A percentile compares a stretch with the other conserved stretches of the same genome.
Conservation (phyloP, 805 yeast genomes). For the Metschnikowia lunata region DNA sequence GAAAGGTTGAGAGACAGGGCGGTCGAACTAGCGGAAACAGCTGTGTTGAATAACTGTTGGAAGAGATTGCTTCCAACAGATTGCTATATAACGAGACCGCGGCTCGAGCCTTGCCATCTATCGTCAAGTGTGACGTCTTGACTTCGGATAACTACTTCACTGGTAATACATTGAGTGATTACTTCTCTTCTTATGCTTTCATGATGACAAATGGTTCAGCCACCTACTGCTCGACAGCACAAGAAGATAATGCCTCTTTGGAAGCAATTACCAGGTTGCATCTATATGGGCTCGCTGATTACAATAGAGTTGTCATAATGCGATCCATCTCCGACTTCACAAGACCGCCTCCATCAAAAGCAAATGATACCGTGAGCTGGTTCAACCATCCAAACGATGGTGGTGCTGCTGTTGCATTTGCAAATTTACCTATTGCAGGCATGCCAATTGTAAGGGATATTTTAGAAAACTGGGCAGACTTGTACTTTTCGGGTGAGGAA, state of each 20-base stretch:
- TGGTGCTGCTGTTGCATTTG: constrained; percentile 45
- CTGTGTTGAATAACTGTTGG: constrained; percentile 42
- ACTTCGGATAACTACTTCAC: constrained; percentile 60
- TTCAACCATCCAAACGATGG: constrained; percentile 49
- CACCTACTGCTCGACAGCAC: constrained; percentile 56
- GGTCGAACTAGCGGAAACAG: constrained; percentile 45
- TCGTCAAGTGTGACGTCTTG: constrained; percentile 52
- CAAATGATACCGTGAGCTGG: constrained; percentile 45
- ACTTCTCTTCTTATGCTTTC: constrained; percentile 44
- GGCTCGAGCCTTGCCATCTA: constrained; percentile 45
- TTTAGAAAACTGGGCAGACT: constrained; percentile 43
- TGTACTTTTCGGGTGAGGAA: constrained; percentile 28
- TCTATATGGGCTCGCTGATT: constrained; percentile 52
- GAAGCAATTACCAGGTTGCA: constrained; percentile 56
- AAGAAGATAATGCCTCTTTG: constrained; percentile 64
- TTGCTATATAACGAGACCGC: constrained; percentile 46
- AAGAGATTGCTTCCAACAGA: constrained; percentile 43
- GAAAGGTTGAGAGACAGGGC: constrained; percentile 57
- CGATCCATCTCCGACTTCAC: constrained; percentile 60
- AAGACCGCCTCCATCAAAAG: constrained; percentile 45
- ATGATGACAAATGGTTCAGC: constrained; percentile 58
- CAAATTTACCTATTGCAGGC: constrained; percentile 52
- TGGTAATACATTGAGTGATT: constrained; percentile 48
- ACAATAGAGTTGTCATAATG: constrained; percentile 52
- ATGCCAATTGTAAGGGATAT: constrained; percentile 52